Evolutionary conservation across 805 yeast species (phyloP).

Genomic region (Metschnikowia baotianmanensis): DNA sequence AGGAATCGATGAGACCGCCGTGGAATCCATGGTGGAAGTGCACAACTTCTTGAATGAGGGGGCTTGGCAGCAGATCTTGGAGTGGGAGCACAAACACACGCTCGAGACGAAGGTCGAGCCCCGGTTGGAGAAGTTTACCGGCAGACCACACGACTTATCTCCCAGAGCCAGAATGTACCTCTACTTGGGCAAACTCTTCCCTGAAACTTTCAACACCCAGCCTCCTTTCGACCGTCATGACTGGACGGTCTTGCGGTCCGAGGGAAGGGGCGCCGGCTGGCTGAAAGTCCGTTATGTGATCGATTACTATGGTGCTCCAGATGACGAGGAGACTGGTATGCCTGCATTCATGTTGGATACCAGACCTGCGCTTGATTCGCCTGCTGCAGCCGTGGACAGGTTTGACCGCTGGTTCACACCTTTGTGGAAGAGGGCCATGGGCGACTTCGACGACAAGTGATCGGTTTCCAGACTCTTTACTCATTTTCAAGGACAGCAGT

Average conservation of each 20-base stretch:
- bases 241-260: slow-evolving; percentile 87
- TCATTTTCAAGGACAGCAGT: too few species aligned
- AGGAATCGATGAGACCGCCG: slow-evolving; percentile 91
- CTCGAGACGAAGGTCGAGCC: slow-evolving; percentile 57
- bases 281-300: slow-evolving; percentile 81
- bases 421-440: slow-evolving; percentile 69
- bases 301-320: slow-evolving; percentile 96
- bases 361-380: slow-evolving; percentile 85
- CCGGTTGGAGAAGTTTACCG: slow-evolving; percentile 80
- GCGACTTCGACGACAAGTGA: slow-evolving; percentile 31
- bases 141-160: slow-evolving; percentile 81
- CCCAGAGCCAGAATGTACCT: slow-evolving; percentile 81
- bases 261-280: slow-evolving; percentile 50
- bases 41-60: slow-evolving; percentile 96
- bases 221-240: slow-evolving; percentile 98
- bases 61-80: slow-evolving; percentile 91
- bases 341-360: slow-evolving; percentile 93
- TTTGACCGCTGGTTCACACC: slow-evolving; percentile 65
- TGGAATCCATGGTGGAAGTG: slow-evolving; percentile 93
- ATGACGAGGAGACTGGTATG: slow-evolving; percentile 77
- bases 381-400: slow-evolving; percentile 65
- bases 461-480: too few species aligned
- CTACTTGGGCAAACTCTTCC: slow-evolving; percentile 65
- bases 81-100: slow-evolving; percentile 84
- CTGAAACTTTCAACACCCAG: slow-evolving; percentile 64